Conservation (phyloP, 495 filamentous ascomycete species). For the Hypoxylon perforatum region DNA sequence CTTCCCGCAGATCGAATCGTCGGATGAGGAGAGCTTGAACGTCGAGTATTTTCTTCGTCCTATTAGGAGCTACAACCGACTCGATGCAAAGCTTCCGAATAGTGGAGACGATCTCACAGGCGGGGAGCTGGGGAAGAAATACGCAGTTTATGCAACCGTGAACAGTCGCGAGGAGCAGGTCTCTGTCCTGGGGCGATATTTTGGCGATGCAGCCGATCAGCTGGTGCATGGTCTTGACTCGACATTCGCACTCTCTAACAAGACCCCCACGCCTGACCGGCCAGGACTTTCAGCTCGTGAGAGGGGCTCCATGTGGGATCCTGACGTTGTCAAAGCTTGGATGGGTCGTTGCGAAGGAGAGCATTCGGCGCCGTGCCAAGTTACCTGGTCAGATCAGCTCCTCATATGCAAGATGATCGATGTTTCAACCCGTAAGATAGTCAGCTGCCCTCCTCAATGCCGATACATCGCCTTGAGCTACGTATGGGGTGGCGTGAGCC, state of each 20-base stretch:
- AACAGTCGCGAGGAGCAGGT: neutral
- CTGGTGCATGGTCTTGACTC: neutral
- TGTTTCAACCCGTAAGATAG: conserved; percentile 19
- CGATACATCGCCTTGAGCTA: conserved; percentile 36
- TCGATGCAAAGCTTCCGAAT: neutral
- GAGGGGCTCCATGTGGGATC: neutral
- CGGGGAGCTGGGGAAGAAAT: neutral
- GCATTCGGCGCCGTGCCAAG: conserved; percentile 8
- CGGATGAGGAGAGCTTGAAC: conserved; percentile 1
- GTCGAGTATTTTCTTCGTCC: conserved; percentile 15
- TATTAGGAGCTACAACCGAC: conserved; percentile 1
- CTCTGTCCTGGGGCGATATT: neutral
- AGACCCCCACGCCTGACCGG: neutral
- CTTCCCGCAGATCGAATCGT: conserved; percentile 9
- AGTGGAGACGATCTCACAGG: neutral
- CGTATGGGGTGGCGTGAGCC: conserved; percentile 30
- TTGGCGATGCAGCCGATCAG: neutral
- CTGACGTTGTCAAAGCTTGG: conserved; percentile 13
- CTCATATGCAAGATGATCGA: conserved; percentile 29
- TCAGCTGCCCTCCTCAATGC: conserved; percentile 28
- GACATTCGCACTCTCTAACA: conserved; percentile 4
- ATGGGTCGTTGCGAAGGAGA: conserved; percentile 8
- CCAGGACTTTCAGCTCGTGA: neutral
- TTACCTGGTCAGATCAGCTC: conserved; percentile 2
- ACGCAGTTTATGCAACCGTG: neutral